These are phyloP conservation scores for Neoboletus brunneissimus DNA, from an alignment of 768 basidiomycete species.

Conservation along the genomic window DNA sequence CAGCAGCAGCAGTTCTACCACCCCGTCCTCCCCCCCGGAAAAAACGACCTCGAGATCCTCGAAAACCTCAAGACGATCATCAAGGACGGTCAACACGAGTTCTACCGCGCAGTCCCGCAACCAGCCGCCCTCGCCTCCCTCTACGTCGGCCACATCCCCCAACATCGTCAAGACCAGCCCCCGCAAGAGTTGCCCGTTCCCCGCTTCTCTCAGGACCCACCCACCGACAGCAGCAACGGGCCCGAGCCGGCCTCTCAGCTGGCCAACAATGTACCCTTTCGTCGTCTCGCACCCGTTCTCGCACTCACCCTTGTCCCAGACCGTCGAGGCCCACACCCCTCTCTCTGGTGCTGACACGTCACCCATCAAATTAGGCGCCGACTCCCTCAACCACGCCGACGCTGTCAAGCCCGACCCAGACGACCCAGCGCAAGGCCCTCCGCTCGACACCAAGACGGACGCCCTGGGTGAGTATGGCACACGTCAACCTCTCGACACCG, in stretches of 20 bases:
- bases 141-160: constrained; percentile 53
- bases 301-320: constrained; percentile 18
- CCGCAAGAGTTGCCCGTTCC: constrained; percentile 17
- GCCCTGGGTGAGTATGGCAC: constrained; percentile 30
- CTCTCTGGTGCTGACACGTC: constrained; percentile 27
- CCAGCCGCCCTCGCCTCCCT: constrained; percentile 61
- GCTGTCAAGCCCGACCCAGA: constrained; percentile 13
- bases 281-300: constrained; percentile 4
- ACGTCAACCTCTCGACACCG: constrained; percentile 22
- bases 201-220: constrained; percentile 11
- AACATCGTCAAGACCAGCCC: constrained; percentile 36
- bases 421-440: constrained; percentile 4
- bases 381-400: constrained; percentile 12
- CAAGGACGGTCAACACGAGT: constrained; percentile 68
- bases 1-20: constrained; percentile 29
- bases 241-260: constrained; percentile 6
- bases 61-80: constrained; percentile 74
- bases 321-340: constrained; percentile 25
- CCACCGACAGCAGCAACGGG: constrained; percentile 10
- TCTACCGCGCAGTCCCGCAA: constrained; percentile 63
- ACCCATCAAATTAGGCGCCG: constrained; percentile 19
- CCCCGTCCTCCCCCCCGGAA: constrained; percentile 47
- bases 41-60: constrained; percentile 69
- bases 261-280: constrained; percentile 36
- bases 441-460: constrained; percentile 12